Conservation (phyloP, 805 yeast genomes). For the Debaryomyces tyrocola region DNA sequence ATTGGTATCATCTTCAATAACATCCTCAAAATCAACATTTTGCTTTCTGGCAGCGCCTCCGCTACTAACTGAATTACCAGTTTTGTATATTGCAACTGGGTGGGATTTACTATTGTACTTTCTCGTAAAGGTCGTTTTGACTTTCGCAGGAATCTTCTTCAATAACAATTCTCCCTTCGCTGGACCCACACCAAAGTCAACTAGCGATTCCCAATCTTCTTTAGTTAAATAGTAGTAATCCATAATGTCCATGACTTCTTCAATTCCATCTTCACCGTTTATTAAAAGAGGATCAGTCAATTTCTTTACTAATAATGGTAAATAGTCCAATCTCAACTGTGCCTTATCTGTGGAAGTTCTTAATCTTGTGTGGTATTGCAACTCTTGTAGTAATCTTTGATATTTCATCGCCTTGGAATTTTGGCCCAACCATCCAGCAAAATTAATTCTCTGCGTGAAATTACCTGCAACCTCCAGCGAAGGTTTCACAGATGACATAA, state of each 20-base stretch:
- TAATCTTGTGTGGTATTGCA: slow-evolving; percentile 84
- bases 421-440: slow-evolving; percentile 87
- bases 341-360: slow-evolving; percentile 72
- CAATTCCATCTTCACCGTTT: slow-evolving; percentile 63
- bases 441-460: slow-evolving; percentile 66
- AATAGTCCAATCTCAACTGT: slow-evolving; percentile 74
- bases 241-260: slow-evolving; percentile 65
- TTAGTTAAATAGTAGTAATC: slow-evolving; percentile 84
- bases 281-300: slow-evolving; percentile 58
- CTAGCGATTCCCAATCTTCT: slow-evolving; percentile 87
- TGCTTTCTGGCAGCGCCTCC: slow-evolving; percentile 19
- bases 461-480: slow-evolving; percentile 73
- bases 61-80: slow-evolving; percentile 56
- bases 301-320: slow-evolving; percentile 61
- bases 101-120: slow-evolving; percentile 74
- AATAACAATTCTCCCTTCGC: slow-evolving; percentile 38
- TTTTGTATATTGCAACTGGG: slow-evolving; percentile 80
- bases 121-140: slow-evolving; percentile 84
- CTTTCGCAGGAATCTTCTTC: slow-evolving; percentile 72
- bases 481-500: slow-evolving; percentile 82
- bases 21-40: slow-evolving; percentile 71
- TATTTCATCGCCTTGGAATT: slow-evolving; percentile 82
- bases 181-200: slow-evolving; percentile 78
- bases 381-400: slow-evolving; percentile 75
- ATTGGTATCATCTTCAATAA: slow-evolving; percentile 57